Percentiles rank a stretch among this genome's conserved stretches.
Conservation (phyloP, 129 eudicot genomes). For the Escallonia herrerae region DNA sequence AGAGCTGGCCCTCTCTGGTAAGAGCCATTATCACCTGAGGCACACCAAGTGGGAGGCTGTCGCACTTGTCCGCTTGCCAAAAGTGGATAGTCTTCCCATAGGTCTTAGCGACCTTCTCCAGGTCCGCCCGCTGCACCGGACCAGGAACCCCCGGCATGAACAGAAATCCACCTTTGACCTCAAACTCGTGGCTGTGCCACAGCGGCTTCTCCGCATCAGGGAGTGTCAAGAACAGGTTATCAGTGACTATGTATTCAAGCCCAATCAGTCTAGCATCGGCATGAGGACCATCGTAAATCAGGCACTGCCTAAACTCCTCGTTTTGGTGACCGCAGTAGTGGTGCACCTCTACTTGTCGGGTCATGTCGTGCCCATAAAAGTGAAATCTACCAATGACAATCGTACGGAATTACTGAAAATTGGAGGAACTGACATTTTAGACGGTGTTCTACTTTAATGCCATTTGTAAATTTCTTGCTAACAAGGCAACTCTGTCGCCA, state of each 20-base stretch:
- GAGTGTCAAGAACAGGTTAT: slow-evolving; percentile 54
- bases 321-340: slow-evolving; percentile 84
- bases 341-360: slow-evolving; percentile 93
- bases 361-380: slow-evolving; percentile 93
- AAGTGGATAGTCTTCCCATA: slow-evolving; percentile 77
- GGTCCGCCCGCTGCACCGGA: slow-evolving; percentile 65
- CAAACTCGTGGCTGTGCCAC: slow-evolving; percentile 94
- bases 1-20: slow-evolving; percentile 67
- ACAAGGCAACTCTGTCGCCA: too few relatives aligned
- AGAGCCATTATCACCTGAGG: slow-evolving; percentile 89
- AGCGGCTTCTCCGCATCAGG: slow-evolving; percentile 76
- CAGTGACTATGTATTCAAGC: slow-evolving; percentile 69
- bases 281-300: slow-evolving; percentile 75
- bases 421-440: too few relatives aligned
- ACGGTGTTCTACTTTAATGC: too few relatives aligned
- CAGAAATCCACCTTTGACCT: slow-evolving; percentile 86
- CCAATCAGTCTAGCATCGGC: slow-evolving; percentile 72
- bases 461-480: too few relatives aligned
- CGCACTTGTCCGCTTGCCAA: slow-evolving; percentile 77
- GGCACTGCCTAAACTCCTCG: slow-evolving; percentile 80
- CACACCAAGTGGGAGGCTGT: slow-evolving; percentile 49
- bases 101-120: slow-evolving; percentile 57
- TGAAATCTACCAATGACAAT: slow-evolving; percentile 40
- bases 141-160: slow-evolving; percentile 86
- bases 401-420: too few relatives aligned